Base-by-base conservation (phyloP, 2,329 filamentous ascomycete species). In the Xylaria sp. region DNA sequence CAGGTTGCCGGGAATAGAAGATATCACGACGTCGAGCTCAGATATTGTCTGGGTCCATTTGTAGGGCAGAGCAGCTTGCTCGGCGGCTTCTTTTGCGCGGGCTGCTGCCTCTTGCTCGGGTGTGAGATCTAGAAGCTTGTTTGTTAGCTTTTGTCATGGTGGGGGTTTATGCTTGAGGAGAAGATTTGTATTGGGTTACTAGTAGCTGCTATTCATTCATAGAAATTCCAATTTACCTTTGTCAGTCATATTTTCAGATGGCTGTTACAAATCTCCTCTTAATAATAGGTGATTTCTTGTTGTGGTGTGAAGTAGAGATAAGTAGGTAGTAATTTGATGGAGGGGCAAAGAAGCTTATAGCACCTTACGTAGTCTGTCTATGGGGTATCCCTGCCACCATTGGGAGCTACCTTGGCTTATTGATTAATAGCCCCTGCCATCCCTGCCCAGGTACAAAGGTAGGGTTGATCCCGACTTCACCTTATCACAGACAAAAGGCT, bases 31-130 rank as follows among this genome's bases (percentile, higher is more conserved):
- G 74, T 97, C 92, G 64, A 97, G 81, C 74, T 98, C 95, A 70
- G 84, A 84, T 76, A 99, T 97, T 23, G 91, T 94, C 80, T 99
- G 95, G 11, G 86, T 91, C 95, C 95, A 99, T 81, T 96, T 95
- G 88, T 99, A 99, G 0, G 95, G 95, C 43, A 99, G 88, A 23
- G 89, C 87, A 43, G 89, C 90, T 82, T 99, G 95, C 80, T 99
- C 95, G 71, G 89, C 90, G 60, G 86, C 83, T 80, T 99, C 93
- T 76, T 89, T 89, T 65, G 87, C 89, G 68, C 81, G 82, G 61
- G 84, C 83, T 19, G 85, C 85, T 11, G 83, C 87, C 69, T 83
- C 80, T 67, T 87, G 82, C 66, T 84, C 86, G 62, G 83, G 79
- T 21, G 80, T 83, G 58, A 76, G 80, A 72, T 89, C 86, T 84